Percentiles rank a stretch among this genome's conserved stretches.
phyloP scores from a whole-genome alignment of 495 filamentous ascomycete species.

The Chaetomium tenue region DNA sequence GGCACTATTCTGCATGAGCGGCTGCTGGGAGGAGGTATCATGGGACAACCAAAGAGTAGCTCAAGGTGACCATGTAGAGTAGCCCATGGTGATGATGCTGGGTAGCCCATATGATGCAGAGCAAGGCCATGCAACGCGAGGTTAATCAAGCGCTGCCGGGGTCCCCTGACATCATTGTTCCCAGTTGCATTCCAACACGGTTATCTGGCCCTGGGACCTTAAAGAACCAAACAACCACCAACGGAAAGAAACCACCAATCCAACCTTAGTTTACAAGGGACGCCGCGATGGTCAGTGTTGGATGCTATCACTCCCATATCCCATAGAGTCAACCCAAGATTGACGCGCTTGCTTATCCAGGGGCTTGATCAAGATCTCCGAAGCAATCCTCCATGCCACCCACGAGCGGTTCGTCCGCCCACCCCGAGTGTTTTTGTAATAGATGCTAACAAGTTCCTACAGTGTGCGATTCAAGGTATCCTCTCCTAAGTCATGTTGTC shows the following conservation, averaged over 20 bases:
- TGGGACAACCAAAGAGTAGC: neutral
- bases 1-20: neutral
- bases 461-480: slow-evolving; percentile 90
- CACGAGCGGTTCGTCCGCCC: slow-evolving; percentile 68
- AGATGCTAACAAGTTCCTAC: slow-evolving; percentile 3
- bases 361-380: slow-evolving; percentile 65
- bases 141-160: neutral
- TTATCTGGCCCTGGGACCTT: neutral
- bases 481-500: neutral
- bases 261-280: neutral
- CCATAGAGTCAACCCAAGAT: neutral
- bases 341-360: slow-evolving; percentile 27
- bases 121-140: too few species aligned
- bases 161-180: slow-evolving; percentile 11
- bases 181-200: neutral
- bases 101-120: too few species aligned
- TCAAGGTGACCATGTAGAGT: too few species aligned
- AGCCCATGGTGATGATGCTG: neutral
- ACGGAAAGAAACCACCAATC: neutral
- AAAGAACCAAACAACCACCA: neutral
- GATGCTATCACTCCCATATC: too few species aligned
- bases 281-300: slow-evolving; percentile 10
- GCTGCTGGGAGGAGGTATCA: too few species aligned
- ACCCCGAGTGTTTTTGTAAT: slow-evolving; percentile 11
- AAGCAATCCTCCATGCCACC: slow-evolving; percentile 79